phyloP scores from a whole-genome alignment of 2,329 filamentous ascomycete species.

The Penicillium sp. region DNA sequence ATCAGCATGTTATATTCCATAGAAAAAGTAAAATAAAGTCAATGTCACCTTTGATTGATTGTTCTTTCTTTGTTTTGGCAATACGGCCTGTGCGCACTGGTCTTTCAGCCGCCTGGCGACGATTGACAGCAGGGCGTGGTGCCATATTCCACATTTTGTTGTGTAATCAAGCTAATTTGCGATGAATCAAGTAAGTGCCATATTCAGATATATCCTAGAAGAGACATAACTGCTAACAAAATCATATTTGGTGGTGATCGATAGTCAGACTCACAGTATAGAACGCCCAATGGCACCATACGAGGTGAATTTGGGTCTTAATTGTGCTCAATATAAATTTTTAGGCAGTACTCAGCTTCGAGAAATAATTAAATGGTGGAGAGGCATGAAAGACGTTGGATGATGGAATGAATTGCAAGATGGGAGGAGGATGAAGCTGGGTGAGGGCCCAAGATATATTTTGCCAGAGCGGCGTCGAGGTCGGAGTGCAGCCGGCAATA shows the following conservation, averaged over 20 bases:
- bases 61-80: neutral
- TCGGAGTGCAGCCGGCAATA: neutral
- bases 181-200: neutral
- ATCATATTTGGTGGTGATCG: too few relatives aligned
- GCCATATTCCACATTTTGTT: neutral
- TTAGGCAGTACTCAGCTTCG: neutral
- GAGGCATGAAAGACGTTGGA: neutral
- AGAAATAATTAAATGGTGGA: neutral
- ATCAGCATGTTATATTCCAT: neutral
- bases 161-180: neutral
- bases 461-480: conserved; percentile 5
- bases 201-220: neutral
- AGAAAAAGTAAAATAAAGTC: neutral
- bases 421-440: neutral
- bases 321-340: neutral
- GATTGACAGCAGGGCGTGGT: neutral
- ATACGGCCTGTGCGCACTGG: conserved; percentile 4
- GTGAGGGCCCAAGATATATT: neutral
- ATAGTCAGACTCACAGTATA: neutral
- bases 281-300: neutral
- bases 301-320: neutral
- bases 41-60: neutral
- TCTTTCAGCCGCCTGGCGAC: neutral
- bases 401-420: neutral
- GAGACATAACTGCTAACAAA: neutral